Evolutionary conservation across 306 rosid genomes (phyloP).

Genomic region (Glycine soja): DNA sequence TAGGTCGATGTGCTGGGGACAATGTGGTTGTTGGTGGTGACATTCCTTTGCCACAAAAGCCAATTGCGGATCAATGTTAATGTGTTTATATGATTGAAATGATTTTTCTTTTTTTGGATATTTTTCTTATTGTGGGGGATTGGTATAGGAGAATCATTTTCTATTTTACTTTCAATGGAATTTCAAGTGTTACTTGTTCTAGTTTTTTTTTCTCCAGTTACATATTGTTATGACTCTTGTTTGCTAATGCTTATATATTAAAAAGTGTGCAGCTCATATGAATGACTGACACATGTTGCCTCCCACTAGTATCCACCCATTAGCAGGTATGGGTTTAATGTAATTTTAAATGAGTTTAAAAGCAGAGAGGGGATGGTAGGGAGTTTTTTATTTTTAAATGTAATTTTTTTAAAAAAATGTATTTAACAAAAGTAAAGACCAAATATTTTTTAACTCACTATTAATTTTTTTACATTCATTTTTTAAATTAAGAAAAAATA

Average conservation of each 20-base stretch:
- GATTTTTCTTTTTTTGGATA: constrained; percentile 1
- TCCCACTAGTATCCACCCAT: too few relatives aligned
- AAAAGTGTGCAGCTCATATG: constrained; percentile 43
- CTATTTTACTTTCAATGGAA: constrained; percentile 57
- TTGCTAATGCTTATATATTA: constrained; percentile 42
- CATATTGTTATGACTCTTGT: constrained; percentile 47
- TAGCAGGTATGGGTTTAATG: too few relatives aligned
- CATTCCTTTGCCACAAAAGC: constrained; percentile 63
- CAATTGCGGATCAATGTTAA: constrained; percentile 56
- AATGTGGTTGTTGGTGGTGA: constrained; percentile 40
- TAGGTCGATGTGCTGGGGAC: constrained; percentile 9
- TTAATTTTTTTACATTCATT: too few relatives aligned
- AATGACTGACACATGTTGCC: neutral
- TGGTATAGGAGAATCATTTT: constrained; percentile 89
- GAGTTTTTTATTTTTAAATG: too few relatives aligned
- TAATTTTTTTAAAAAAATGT: too few relatives aligned
- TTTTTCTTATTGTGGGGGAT: constrained; percentile 80
- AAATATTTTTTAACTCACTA: too few relatives aligned
- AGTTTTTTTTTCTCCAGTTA: constrained; percentile 26
- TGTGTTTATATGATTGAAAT: constrained; percentile 45
- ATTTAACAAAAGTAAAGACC: too few relatives aligned
- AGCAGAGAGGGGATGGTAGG: too few relatives aligned
- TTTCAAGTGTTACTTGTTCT: constrained; percentile 54
- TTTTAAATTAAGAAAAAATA: too few relatives aligned
- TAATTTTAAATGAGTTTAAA: too few relatives aligned